These are phyloP conservation scores for Arthrocladium fulminans DNA, from an alignment of 2,329 filamentous ascomycete species.

Conservation along the genomic window DNA sequence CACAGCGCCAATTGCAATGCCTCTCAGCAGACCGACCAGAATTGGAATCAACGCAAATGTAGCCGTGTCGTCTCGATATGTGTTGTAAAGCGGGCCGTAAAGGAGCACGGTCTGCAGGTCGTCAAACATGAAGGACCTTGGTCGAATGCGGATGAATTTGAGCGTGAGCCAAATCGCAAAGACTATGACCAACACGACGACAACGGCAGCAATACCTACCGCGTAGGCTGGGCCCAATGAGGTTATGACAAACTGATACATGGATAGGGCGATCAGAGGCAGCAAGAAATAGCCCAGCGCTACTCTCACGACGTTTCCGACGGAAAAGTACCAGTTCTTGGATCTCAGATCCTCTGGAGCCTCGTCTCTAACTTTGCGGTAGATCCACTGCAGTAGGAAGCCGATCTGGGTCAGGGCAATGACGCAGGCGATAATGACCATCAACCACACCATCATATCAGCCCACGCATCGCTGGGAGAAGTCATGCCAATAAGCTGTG, in stretches of 20 bases:
- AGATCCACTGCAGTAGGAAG: constrained; percentile 68
- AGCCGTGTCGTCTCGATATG: constrained; percentile 86
- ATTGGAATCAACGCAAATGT: constrained; percentile 84
- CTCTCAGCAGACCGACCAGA: constrained; percentile 73
- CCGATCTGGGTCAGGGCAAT: constrained; percentile 64
- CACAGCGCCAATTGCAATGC: constrained; percentile 82
- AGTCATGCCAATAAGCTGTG: constrained; percentile 74
- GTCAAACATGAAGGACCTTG: constrained; percentile 82
- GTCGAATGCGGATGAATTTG: constrained; percentile 70
- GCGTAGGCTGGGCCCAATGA: constrained; percentile 57
- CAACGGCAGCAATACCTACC: constrained; percentile 64
- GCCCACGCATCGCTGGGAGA: constrained; percentile 77
- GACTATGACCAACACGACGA: constrained; percentile 62
- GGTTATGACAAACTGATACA: constrained; percentile 82
- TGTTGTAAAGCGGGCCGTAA: constrained; percentile 94
- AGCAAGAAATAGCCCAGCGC: constrained; percentile 89
- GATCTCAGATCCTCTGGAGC: constrained; percentile 78
- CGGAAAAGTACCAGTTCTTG: constrained; percentile 83
- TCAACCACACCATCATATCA: constrained; percentile 84
- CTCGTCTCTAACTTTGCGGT: constrained; percentile 60
- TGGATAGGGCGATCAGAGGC: constrained; percentile 74
- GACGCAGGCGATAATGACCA: constrained; percentile 62
- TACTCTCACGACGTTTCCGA: constrained; percentile 71
- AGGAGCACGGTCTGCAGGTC: constrained; percentile 80
- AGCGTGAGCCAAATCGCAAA: constrained; percentile 72